phyloP scores from a whole-genome alignment of 306 rosid species.

The Argentina anserina region DNA sequence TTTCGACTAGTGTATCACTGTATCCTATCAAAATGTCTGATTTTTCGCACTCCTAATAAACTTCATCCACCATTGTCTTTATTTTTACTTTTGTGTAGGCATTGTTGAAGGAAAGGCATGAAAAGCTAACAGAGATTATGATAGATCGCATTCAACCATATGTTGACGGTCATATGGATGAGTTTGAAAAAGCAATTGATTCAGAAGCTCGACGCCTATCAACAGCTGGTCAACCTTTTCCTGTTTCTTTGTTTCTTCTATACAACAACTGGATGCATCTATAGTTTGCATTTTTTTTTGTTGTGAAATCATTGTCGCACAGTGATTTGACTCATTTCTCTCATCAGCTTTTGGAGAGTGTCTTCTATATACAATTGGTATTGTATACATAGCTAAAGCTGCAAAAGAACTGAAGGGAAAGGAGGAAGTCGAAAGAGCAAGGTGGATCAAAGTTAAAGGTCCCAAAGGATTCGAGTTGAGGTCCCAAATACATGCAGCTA shows the following conservation, averaged over 20 bases:
- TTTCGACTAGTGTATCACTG: constrained; percentile 1
- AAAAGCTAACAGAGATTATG: constrained; percentile 45
- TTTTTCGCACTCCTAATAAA: not conserved
- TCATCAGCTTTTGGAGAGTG: constrained; percentile 84
- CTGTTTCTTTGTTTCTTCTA: not conserved
- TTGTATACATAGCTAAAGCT: constrained; percentile 66
- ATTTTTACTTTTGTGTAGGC: constrained; percentile 32
- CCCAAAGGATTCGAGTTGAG: constrained; percentile 82
- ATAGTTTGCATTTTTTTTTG: constrained; percentile 1
- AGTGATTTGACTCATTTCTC: constrained; percentile 16
- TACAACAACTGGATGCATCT: not conserved
- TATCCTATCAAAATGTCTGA: not conserved
- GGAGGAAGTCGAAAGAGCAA: constrained; percentile 25
- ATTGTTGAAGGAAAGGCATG: constrained; percentile 72
- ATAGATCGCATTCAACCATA: constrained; percentile 63
- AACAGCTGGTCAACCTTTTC: constrained; percentile 45
- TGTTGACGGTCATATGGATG: constrained; percentile 56
- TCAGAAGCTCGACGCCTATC: constrained; percentile 72
- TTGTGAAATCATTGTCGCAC: constrained; percentile 9
- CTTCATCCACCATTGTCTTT: not conserved
- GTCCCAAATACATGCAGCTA: constrained; percentile 85
- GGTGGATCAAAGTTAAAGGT: constrained; percentile 39
- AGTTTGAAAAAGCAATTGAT: constrained; percentile 58
- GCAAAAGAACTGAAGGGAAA: constrained; percentile 73
- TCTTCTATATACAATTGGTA: constrained; percentile 85